Evolutionary conservation across 352 stramenopile genomes (phyloP).

Genomic region (Globisporangium megalacanthum): DNA sequence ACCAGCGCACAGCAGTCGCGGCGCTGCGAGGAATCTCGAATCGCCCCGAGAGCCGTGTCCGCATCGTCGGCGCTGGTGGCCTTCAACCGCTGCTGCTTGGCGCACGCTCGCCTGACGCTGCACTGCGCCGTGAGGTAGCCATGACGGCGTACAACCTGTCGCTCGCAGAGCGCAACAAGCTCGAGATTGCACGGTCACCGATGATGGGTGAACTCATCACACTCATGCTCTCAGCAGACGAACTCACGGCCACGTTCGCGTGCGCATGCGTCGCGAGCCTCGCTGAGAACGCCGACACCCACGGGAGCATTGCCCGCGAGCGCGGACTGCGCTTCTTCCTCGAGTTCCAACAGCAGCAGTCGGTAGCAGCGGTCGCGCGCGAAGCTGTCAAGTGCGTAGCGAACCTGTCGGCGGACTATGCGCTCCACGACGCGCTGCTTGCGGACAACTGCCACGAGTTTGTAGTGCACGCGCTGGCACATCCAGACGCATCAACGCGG

Average conservation of each 20-base stretch:
- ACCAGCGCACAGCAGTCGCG: slow-evolving; percentile 90
- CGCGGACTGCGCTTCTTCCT: slow-evolving; percentile 78
- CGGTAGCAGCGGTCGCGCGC: slow-evolving; percentile 28
- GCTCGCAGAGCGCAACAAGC: slow-evolving; percentile 94
- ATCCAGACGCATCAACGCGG: slow-evolving; percentile 55
- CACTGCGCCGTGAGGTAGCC: slow-evolving; percentile 85
- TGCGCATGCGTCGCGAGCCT: slow-evolving; percentile 90
- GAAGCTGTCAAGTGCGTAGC: slow-evolving; percentile 73
- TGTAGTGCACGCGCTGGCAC: slow-evolving; percentile 62
- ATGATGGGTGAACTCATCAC: slow-evolving; percentile 77
- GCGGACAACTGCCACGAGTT: slow-evolving; percentile 77
- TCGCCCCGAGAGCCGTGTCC: slow-evolving; percentile 71
- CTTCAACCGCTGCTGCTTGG: slow-evolving; percentile 87
- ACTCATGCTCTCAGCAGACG: slow-evolving; percentile 82
- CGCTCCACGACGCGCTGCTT: slow-evolving; percentile 81
- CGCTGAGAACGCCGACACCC: slow-evolving; percentile 88
- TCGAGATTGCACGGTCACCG: slow-evolving; percentile 83
- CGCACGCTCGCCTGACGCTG: slow-evolving; percentile 53
- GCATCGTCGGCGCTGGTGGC: slow-evolving; percentile 88
- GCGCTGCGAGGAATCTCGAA: slow-evolving; percentile 89
- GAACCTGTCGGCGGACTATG: slow-evolving; percentile 79
- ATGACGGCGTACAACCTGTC: slow-evolving; percentile 90
- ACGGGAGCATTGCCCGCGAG: slow-evolving; percentile 70
- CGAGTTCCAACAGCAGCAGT: slow-evolving; percentile 38
- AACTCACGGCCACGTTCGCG: slow-evolving; percentile 57